Conservation (phyloP, 192 early-diverging fungal species). For the Linderina pennispora region DNA sequence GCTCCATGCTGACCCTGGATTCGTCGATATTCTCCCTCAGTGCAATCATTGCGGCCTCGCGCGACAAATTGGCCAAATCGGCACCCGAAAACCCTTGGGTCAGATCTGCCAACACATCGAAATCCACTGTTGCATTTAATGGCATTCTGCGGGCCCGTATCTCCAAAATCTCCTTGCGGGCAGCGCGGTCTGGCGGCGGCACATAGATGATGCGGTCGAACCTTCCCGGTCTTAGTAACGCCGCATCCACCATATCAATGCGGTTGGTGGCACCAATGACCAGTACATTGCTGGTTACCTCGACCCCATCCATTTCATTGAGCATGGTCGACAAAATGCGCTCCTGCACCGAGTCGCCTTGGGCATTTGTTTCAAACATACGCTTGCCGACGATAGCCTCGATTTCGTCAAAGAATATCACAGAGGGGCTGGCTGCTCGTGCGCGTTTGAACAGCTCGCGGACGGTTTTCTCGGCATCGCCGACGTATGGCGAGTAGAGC, state of each 20-base stretch:
- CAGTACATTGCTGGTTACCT: conserved; percentile 86
- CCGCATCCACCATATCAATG: conserved; percentile 93
- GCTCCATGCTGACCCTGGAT: conserved; percentile 38
- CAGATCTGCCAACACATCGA: conserved; percentile 48
- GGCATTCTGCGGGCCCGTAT: conserved; percentile 54
- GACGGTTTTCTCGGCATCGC: conserved; percentile 41
- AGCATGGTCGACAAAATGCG: conserved; percentile 25
- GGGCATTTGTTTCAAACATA: conserved; percentile 48
- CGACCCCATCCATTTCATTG: conserved; percentile 89
- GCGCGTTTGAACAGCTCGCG: conserved; percentile 77
- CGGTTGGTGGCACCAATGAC: conserved; percentile 99
- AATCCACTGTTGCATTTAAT: conserved; percentile 47
- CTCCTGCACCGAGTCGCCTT: conserved; percentile 42
- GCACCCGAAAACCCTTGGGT: conserved; percentile 94
- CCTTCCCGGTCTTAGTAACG: conserved; percentile 89
- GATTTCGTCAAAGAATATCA: conserved; percentile 96
- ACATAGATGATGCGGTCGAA: conserved; percentile 96
- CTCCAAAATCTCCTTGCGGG: conserved; percentile 60
- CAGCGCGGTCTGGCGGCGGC: conserved; percentile 61
- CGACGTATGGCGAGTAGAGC: conserved; percentile 27
- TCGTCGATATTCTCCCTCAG: conserved; percentile 14
- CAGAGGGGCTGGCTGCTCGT: conserved; percentile 66
- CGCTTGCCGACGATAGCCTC: conserved; percentile 94
- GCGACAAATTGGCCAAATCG: conserved; percentile 76
- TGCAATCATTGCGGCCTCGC: conserved; percentile 68